Conservation (phyloP, 306 rosid genomes). For the Medicago truncatula region MtrunA17r5.0-ANR NC_053045.1:2590501-2591000, state of each 20-base stretch:
- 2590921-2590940: slow-evolving; percentile 19
- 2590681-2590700: slow-evolving; percentile 80
- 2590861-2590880: background rate
- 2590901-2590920: slow-evolving; percentile 14
- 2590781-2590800: background rate
- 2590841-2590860: background rate
- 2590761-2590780: background rate
- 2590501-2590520: background rate
- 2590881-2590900: slow-evolving; percentile 7
- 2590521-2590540: background rate
- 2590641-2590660: slow-evolving; percentile 83
- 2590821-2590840: background rate
- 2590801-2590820: background rate
- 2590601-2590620: slow-evolving; percentile 85
- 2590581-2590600: slow-evolving; percentile 76
- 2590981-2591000: background rate
- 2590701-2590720: background rate
- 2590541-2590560: slow-evolving; percentile 10
- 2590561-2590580: slow-evolving; percentile 24
- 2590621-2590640: slow-evolving; percentile 85
- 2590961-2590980: background rate
- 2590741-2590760: background rate
- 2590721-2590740: background rate
- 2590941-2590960: background rate
- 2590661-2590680: slow-evolving; percentile 86